Evolutionary conservation across 495 filamentous ascomycete species (phyloP).

Genomic region (Hyphodiscus hymeniophilus): DNA sequence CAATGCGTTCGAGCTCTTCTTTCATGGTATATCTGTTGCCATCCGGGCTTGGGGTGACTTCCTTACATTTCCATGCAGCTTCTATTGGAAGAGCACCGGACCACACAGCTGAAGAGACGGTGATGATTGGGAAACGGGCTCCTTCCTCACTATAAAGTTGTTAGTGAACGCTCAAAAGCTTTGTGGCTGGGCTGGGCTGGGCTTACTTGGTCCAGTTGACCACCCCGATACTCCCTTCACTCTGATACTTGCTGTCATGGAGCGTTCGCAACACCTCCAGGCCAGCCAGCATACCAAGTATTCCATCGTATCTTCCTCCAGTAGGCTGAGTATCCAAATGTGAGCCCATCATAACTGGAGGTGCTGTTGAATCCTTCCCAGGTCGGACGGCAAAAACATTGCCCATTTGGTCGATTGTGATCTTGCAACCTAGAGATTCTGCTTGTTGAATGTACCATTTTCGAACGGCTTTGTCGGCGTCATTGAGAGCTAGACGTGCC

Average conservation of each 20-base stretch:
- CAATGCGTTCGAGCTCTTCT: slow-evolving; percentile 58
- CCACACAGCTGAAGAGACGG: slow-evolving; percentile 72
- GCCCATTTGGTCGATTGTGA: slow-evolving; percentile 39
- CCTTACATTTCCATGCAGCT: no score
- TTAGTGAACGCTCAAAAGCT: not conserved
- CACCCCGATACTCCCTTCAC: slow-evolving; percentile 58
- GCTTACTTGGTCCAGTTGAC: slow-evolving; percentile 61
- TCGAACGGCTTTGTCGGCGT: slow-evolving; percentile 60
- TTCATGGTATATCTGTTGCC: slow-evolving; percentile 51
- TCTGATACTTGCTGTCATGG: slow-evolving; percentile 56
- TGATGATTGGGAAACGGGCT: slow-evolving; percentile 70
- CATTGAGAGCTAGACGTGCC: slow-evolving; percentile 52
- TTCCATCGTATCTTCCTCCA: slow-evolving; percentile 65
- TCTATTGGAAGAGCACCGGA: no score
- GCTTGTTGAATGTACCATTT: slow-evolving; percentile 67
- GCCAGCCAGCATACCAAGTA: slow-evolving; percentile 61
- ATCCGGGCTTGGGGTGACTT: no score
- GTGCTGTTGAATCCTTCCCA: slow-evolving; percentile 6
- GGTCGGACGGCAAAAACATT: slow-evolving; percentile 69
- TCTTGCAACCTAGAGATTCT: slow-evolving; percentile 49
- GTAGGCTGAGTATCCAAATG: slow-evolving; percentile 70
- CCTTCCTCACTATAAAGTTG: slow-evolving; percentile 47
- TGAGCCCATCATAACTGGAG: slow-evolving; percentile 57
- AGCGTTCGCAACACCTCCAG: slow-evolving; percentile 62
- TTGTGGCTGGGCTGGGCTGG: not conserved